phyloP scores from a whole-genome alignment of 2,329 filamentous ascomycete species.

The Fonsecaea multimorphosa region DNA sequence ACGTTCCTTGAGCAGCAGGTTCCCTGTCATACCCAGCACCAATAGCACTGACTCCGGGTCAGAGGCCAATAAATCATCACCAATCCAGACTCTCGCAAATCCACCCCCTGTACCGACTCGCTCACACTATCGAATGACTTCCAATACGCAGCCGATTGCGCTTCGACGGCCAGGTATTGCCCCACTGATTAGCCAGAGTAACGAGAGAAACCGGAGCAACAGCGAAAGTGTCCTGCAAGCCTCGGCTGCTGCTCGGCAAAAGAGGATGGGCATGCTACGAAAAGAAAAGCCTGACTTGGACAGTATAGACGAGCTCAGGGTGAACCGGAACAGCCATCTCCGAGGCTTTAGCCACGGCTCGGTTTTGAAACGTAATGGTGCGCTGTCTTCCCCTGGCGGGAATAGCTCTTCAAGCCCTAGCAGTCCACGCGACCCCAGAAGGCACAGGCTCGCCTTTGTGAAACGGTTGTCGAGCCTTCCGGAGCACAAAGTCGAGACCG shows the following conservation, averaged over 20 bases:
- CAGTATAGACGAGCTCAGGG: constrained; percentile 59
- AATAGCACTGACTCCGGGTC: constrained; percentile 52
- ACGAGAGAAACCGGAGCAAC: constrained; percentile 63
- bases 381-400: constrained; percentile 41
- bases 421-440: constrained; percentile 52
- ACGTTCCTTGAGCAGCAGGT: constrained; percentile 61
- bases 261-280: constrained; percentile 66
- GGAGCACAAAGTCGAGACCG: constrained; percentile 59
- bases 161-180: constrained; percentile 75
- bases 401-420: constrained; percentile 52
- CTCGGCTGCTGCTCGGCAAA: constrained; percentile 55
- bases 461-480: constrained; percentile 63
- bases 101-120: constrained; percentile 79
- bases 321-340: constrained; percentile 61
- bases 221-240: constrained; percentile 65
- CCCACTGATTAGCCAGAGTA: constrained; percentile 64
- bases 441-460: constrained; percentile 52
- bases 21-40: constrained; percentile 71
- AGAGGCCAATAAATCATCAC: constrained; percentile 35
- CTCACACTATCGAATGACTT: constrained; percentile 74
- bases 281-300: constrained; percentile 62
- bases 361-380: constrained; percentile 50
- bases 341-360: constrained; percentile 65
- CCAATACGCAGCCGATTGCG: constrained; percentile 48
- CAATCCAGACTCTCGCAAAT: constrained; percentile 46